Base-by-base conservation (phyloP, 2,329 filamentous ascomycete genomes). In the Tympanopsis confertula region DNA sequence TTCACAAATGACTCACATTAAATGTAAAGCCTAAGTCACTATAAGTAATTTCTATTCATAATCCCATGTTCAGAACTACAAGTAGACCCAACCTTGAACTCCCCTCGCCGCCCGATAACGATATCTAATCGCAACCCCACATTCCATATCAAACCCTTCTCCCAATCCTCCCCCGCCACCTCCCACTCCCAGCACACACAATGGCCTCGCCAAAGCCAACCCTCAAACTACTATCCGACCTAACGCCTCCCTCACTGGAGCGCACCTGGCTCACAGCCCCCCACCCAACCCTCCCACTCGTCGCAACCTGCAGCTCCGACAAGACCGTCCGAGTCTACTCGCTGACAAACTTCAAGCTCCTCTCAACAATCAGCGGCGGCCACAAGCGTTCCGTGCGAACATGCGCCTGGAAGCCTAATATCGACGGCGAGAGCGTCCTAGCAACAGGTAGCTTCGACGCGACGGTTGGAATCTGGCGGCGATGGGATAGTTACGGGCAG, bases 391-490 rank as follows among this genome's bases (percentile, higher is more conserved):
- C 68, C 42, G 67, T 82, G 12, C 62, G 78, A 5, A 65, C 66
- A 18, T 69, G 72, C 35, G 73, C 74, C 26, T 82, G 78, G 78
- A 81, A 81, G 51, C 74, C 74, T 0, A 59, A 63, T 37, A 51
- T 59, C 18, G 54, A 59, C 13, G 70, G 66, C 20, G 68, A 74
- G 50, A 71, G 63, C 39, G 72, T 81, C 3, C 65, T 82, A 2
- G 78, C 76, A 1, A 82, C 77, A 0, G 78, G 76, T 2, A 76
- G 71, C 45, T 82, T 82, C 48, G 78, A 82, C 47, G 69, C 74
- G 7, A 78, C 71, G 7, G 75, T 76, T 1, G 78, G 76, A 33
- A 69, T 64, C 55, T 75, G 62, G 76, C 68, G 56, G 48, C 58
- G 54, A 42, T 61, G 57, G 43, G 55, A 47, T 33, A 57, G 30